Percentiles rank a stretch among this genome's conserved stretches.
Conservation (phyloP, 139 green algal species). For the Chlorella sp. region DNA sequence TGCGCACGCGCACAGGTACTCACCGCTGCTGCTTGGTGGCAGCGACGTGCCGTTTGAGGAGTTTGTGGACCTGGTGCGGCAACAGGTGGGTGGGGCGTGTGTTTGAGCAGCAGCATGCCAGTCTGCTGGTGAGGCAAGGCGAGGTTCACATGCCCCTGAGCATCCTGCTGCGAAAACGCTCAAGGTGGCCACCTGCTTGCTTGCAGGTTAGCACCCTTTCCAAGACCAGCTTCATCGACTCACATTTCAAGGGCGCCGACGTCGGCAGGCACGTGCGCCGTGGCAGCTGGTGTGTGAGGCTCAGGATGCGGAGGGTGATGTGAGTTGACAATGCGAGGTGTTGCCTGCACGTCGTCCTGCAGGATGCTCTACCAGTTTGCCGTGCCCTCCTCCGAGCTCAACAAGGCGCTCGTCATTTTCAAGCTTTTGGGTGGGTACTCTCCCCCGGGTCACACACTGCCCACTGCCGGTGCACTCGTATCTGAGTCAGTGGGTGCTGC, state of each 20-base stretch:
- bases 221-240: not conserved
- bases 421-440: conserved; percentile 4
- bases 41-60: not conserved
- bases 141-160: too few relatives aligned
- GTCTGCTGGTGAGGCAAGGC: too few relatives aligned
- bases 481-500: not conserved
- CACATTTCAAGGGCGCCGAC: not conserved
- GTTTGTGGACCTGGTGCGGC: not conserved
- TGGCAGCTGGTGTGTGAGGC: too few relatives aligned
- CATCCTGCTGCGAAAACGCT: too few relatives aligned
- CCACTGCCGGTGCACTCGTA: not conserved
- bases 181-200: too few relatives aligned
- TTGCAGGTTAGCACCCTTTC: not conserved
- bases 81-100: not conserved
- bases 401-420: not conserved
- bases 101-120: too few relatives aligned
- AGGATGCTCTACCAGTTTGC: conserved; percentile 9
- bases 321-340: too few relatives aligned
- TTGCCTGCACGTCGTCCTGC: too few relatives aligned
- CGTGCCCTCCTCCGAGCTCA: not conserved
- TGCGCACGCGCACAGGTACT: too few relatives aligned
- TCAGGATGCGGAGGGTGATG: too few relatives aligned
- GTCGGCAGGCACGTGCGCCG: too few relatives aligned
- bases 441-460: not conserved
- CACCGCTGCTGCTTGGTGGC: not conserved